Evolutionary conservation across 2,329 filamentous ascomycete genomes (phyloP).

Genomic region (Colletotrichum karsti): DNA sequence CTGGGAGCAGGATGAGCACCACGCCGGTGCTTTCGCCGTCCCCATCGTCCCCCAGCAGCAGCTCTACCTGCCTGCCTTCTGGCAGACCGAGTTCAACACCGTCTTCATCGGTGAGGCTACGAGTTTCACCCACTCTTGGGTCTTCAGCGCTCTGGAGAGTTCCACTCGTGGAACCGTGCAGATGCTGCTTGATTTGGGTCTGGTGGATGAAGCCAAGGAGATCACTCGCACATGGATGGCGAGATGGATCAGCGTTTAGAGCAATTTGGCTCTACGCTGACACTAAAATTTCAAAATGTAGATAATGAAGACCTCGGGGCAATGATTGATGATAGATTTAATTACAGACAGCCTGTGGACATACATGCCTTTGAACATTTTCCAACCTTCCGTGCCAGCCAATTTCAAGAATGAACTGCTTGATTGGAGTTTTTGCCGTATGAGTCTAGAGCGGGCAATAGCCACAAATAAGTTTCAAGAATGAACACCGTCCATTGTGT

Average conservation of each 20-base stretch:
- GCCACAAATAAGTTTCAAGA: too few species aligned
- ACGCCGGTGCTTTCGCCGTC: slow-evolving; percentile 63
- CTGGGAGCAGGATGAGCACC: slow-evolving; percentile 64
- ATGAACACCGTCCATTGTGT: too few species aligned
- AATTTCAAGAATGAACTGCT: too few species aligned
- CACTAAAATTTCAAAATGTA: too few species aligned
- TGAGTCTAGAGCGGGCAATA: too few species aligned
- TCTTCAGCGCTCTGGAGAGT: slow-evolving; percentile 57
- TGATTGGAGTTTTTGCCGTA: too few species aligned
- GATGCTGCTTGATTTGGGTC: slow-evolving; percentile 60
- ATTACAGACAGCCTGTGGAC: too few species aligned
- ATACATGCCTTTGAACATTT: too few species aligned
- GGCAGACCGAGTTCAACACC: slow-evolving; percentile 61
- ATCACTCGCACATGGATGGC: slow-evolving; percentile 68
- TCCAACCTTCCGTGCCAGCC: too few species aligned
- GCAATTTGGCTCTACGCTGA: background rate
- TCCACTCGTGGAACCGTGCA: slow-evolving; percentile 65
- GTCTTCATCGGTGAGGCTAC: slow-evolving; percentile 44
- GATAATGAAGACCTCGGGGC: background rate
- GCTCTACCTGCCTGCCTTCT: slow-evolving; percentile 68
- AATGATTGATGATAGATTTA: background rate
- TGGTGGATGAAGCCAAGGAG: slow-evolving; percentile 69
- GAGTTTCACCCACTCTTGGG: slow-evolving; percentile 68
- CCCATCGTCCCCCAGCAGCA: slow-evolving; percentile 64
- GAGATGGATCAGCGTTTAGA: slow-evolving; percentile 52